These are phyloP conservation scores for Coemansia sp. DNA, from an alignment of 192 early-diverging fungal genomes.

Conservation along the genomic window DNA sequence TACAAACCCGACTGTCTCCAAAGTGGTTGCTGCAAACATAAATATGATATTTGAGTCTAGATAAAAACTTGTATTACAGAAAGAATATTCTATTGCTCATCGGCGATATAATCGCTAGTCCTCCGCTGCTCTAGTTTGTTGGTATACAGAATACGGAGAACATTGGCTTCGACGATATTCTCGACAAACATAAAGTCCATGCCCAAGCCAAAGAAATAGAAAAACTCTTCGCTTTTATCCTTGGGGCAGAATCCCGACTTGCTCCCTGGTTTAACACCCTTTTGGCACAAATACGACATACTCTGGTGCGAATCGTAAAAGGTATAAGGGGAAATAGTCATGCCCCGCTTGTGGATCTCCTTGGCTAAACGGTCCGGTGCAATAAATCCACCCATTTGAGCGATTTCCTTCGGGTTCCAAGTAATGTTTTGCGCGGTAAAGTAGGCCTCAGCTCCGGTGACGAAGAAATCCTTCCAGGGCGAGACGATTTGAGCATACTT, in stretches of 20 bases:
- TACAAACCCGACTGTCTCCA: slow-evolving; percentile 80
- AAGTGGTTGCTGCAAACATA: slow-evolving; percentile 41
- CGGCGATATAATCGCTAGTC: not conserved
- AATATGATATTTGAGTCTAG: slow-evolving; percentile 43
- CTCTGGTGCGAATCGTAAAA: slow-evolving; percentile 56
- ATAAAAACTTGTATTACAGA: not conserved
- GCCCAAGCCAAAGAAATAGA: slow-evolving; percentile 44
- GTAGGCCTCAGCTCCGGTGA: slow-evolving; percentile 35
- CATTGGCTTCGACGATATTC: slow-evolving; percentile 46
- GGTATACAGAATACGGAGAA: slow-evolving; percentile 20
- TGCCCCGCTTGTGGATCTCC: slow-evolving; percentile 35
- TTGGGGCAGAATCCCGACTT: slow-evolving; percentile 25
- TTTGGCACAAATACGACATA: slow-evolving; percentile 40
- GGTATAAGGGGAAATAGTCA: slow-evolving; percentile 48
- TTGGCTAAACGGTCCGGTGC: slow-evolving; percentile 16
- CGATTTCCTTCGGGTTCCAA: slow-evolving; percentile 43
- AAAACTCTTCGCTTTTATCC: slow-evolving; percentile 34
- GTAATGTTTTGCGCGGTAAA: slow-evolving; percentile 26
- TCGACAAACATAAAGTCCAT: slow-evolving; percentile 56
- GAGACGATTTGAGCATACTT: slow-evolving; percentile 40
- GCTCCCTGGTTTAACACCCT: not conserved
- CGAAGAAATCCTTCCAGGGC: slow-evolving; percentile 56
- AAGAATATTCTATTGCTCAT: not conserved
- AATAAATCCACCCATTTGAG: slow-evolving; percentile 45
- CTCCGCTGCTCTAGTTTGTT: slow-evolving; percentile 8